phyloP scores from a whole-genome alignment of 805 yeast species.

The Starmerella bombicola region DNA sequence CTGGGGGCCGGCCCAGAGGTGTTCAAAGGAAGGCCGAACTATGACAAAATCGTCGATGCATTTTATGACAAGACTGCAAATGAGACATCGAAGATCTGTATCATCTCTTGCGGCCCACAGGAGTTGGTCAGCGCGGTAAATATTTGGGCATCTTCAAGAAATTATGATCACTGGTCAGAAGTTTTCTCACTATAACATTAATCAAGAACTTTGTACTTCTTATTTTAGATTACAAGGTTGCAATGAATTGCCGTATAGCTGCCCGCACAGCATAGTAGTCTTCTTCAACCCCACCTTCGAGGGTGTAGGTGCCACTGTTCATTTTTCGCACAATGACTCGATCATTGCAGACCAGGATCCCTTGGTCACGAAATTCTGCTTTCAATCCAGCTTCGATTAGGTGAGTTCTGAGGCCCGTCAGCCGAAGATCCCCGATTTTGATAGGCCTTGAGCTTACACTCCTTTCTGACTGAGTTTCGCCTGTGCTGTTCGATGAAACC shows the following conservation, averaged over 20 bases:
- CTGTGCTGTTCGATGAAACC: neutral
- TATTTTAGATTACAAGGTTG: constrained; percentile 13
- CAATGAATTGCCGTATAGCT: constrained; percentile 19
- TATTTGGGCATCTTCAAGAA: constrained; percentile 16
- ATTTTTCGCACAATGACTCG: constrained; percentile 62
- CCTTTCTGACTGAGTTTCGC: neutral
- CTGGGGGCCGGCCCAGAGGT: too few species aligned
- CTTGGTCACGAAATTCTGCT: constrained; percentile 89
- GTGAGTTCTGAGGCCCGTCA: constrained; percentile 64
- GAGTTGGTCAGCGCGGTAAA: constrained; percentile 16
- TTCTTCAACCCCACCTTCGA: constrained; percentile 68
- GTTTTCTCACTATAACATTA: constrained; percentile 13
- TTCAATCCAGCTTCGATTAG: constrained; percentile 45
- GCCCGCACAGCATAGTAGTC: constrained; percentile 44
- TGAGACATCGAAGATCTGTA: constrained; percentile 3
- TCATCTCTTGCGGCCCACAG: constrained; percentile 25
- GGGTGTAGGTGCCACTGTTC: constrained; percentile 67
- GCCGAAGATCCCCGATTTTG: constrained; percentile 77
- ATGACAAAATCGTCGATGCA: constrained; percentile 5
- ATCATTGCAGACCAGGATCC: constrained; percentile 76
- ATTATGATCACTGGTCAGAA: constrained; percentile 19
- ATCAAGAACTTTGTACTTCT: neutral
- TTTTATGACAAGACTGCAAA: constrained; percentile 1
- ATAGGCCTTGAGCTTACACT: constrained; percentile 31
- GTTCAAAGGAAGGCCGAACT: constrained; percentile 19